Conservation (phyloP, 495 filamentous ascomycete species). For the Clavariopsis aquatica region DNA sequence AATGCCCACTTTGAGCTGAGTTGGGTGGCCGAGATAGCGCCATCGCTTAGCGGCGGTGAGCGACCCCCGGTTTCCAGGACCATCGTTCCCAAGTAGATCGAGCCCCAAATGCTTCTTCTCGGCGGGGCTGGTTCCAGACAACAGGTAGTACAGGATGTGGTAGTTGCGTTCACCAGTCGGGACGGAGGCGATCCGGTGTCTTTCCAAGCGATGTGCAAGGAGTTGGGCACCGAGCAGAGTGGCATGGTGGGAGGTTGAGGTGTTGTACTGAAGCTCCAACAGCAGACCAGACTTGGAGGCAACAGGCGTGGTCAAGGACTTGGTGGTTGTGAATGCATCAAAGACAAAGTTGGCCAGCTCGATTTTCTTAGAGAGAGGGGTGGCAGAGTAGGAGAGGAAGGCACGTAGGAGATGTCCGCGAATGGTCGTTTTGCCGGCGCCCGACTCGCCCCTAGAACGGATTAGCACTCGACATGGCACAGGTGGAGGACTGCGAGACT, state of each 20-base stretch:
- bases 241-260: constrained; percentile 73
- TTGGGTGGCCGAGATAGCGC: constrained; percentile 94
- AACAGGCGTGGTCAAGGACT: constrained; percentile 89
- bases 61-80: constrained; percentile 52
- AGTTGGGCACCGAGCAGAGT: constrained; percentile 90
- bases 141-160: constrained; percentile 91
- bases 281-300: constrained; percentile 95
- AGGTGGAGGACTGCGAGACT: constrained; percentile 39
- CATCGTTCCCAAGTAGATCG: constrained; percentile 54
- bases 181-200: constrained; percentile 84
- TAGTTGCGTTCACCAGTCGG: constrained; percentile 96
- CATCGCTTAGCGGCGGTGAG: constrained; percentile 73
- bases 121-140: constrained; percentile 85
- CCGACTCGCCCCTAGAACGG: constrained; percentile 77
- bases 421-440: constrained; percentile 92
- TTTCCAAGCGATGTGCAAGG: constrained; percentile 86
- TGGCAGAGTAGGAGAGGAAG: constrained; percentile 82
- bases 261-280: constrained; percentile 94
- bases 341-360: constrained; percentile 93
- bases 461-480: constrained; percentile 8
- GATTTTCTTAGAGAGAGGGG: constrained; percentile 86
- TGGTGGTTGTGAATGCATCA: constrained; percentile 95
- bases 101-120: constrained; percentile 90
- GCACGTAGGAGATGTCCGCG: constrained; percentile 83
- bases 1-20: constrained; percentile 93